These are phyloP conservation scores for Huntiella savannae DNA, from an alignment of 2,329 filamentous ascomycete species.

Conservation along the genomic window DNA sequence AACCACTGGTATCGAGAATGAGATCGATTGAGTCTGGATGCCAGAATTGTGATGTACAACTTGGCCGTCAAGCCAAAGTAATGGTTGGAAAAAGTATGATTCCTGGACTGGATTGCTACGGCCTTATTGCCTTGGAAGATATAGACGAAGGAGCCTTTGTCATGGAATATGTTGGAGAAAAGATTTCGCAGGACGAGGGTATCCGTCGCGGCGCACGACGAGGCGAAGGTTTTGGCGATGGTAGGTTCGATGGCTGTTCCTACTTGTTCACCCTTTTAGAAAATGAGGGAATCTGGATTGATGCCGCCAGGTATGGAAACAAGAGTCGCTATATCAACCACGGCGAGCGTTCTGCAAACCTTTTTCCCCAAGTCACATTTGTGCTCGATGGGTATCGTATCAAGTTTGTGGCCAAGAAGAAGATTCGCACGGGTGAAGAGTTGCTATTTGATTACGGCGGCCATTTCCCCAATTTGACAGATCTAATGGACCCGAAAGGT, in stretches of 20 bases:
- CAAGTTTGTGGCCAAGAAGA: conserved; percentile 47
- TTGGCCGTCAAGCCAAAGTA: conserved; percentile 44
- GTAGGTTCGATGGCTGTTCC: conserved; percentile 38
- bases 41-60: conserved; percentile 54
- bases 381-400: conserved; percentile 63
- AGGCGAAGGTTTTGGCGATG: conserved; percentile 36
- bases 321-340: conserved; percentile 74
- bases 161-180: conserved; percentile 64
- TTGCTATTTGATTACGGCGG: conserved; percentile 68
- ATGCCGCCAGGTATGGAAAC: conserved; percentile 60
- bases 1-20: conserved; percentile 17
- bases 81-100: conserved; percentile 53
- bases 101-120: conserved; percentile 45
- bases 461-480: conserved; percentile 40
- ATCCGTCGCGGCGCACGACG: conserved; percentile 45
- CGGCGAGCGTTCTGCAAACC: conserved; percentile 33
- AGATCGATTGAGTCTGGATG: conserved; percentile 40
- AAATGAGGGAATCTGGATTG: conserved; percentile 46
- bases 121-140: conserved; percentile 51
- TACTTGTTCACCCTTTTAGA: conserved; percentile 44
- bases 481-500: conserved; percentile 6
- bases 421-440: conserved; percentile 55
- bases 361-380: conserved; percentile 45
- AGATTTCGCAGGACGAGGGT: conserved; percentile 51
- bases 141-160: conserved; percentile 53